phyloP scores from a whole-genome alignment of 73 alveolate genomes.

The Paraurostyla sp. region DNA sequence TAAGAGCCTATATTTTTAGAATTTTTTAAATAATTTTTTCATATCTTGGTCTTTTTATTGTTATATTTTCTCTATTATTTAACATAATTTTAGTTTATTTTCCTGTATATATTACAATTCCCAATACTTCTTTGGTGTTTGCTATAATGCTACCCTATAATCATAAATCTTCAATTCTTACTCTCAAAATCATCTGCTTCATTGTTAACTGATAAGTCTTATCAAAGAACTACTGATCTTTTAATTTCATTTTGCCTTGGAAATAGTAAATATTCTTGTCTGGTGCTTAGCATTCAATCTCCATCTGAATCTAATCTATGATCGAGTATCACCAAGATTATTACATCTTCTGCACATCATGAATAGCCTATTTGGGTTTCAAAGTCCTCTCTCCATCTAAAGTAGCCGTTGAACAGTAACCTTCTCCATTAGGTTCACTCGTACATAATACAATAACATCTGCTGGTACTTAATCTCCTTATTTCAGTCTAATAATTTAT shows the following conservation, averaged over 20 bases:
- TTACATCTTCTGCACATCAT: background rate
- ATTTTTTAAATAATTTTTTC: background rate
- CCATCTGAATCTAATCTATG: background rate
- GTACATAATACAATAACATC: background rate
- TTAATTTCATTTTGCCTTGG: background rate
- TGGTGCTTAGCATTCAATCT: constrained; percentile 21
- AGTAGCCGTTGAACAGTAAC: constrained; percentile 33
- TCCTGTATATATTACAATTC: constrained; percentile 21
- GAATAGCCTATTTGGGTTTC: constrained; percentile 8
- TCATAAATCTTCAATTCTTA: no score
- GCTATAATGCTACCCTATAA: no score
- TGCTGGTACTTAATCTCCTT: constrained; percentile 29
- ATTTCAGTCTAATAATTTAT: background rate
- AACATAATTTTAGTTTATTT: constrained; percentile 19
- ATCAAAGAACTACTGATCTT: background rate
- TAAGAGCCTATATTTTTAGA: background rate
- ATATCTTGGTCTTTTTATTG: constrained; percentile 4
- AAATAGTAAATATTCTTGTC: constrained; percentile 11
- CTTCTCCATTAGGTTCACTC: constrained; percentile 10
- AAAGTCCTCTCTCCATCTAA: constrained; percentile 47
- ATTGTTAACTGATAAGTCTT: background rate
- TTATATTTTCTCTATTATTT: background rate
- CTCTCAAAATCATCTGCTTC: constrained; percentile 12
- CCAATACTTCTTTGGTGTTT: background rate
- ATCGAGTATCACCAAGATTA: background rate